Evolutionary conservation across 2,329 filamentous ascomycete species (phyloP).

Genomic region (Graphiopsis chlorocephala): DNA sequence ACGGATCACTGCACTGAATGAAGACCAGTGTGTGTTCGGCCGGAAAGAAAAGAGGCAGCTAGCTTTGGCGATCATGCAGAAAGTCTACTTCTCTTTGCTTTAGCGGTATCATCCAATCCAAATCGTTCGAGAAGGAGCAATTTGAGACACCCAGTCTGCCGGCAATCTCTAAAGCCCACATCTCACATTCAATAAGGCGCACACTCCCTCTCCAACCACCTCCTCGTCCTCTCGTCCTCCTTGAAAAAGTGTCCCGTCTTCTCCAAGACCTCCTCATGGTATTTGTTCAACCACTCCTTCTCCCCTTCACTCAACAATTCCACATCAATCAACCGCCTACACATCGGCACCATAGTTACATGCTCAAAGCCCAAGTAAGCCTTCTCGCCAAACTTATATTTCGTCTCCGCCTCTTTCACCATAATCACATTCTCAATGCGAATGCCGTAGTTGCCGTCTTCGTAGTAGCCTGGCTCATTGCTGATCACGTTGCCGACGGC

Average conservation of each 20-base stretch:
- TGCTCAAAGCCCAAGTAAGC: slow-evolving; percentile 94
- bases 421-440: slow-evolving; percentile 95
- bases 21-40: no score
- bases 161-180: no score
- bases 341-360: slow-evolving; percentile 95
- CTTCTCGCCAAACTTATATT: slow-evolving; percentile 87
- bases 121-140: no score
- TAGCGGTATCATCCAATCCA: no score
- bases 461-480: slow-evolving; percentile 93
- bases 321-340: slow-evolving; percentile 79
- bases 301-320: slow-evolving; percentile 69
- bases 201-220: slow-evolving; percentile 89
- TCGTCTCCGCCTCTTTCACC: slow-evolving; percentile 83
- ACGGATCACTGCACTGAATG: no score
- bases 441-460: slow-evolving; percentile 91
- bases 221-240: slow-evolving; percentile 65
- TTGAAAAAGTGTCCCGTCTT: slow-evolving; percentile 79
- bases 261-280: slow-evolving; percentile 74
- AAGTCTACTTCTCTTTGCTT: no score
- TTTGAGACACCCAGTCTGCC: no score
- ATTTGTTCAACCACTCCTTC: slow-evolving; percentile 82
- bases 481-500: slow-evolving; percentile 93
- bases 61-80: no score
- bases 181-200: slow-evolving; percentile 53
- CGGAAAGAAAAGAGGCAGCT: no score